Evolutionary conservation across 2,329 filamentous ascomycete species (phyloP).

Genomic region (Cercospora zeina): DNA sequence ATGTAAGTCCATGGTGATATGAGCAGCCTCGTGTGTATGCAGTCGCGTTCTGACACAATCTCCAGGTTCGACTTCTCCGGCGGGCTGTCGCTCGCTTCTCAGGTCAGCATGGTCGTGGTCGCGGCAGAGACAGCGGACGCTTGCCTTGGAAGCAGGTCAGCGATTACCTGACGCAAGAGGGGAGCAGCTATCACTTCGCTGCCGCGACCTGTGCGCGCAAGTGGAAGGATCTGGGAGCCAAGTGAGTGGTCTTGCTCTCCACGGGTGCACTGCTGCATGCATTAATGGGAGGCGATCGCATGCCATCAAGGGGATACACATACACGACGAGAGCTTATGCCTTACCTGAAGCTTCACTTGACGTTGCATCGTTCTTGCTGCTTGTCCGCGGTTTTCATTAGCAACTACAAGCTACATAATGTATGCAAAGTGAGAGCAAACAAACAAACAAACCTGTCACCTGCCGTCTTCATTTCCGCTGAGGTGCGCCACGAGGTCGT

Average conservation of each 20-base stretch:
- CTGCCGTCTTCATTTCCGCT: not conserved
- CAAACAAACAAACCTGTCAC: not conserved
- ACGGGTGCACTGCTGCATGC: not conserved
- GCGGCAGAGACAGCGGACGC: conserved; percentile 15
- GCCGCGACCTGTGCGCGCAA: conserved; percentile 64
- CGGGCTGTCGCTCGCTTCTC: conserved; percentile 28
- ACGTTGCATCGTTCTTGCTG: not conserved
- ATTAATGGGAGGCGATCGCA: not conserved
- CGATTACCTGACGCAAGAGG: conserved; percentile 54
- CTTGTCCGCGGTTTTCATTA: not conserved
- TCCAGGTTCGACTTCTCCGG: conserved; percentile 37
- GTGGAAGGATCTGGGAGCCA: conserved; percentile 51
- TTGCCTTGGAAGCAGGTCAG: conserved; percentile 62
- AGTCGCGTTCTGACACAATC: conserved; percentile 1
- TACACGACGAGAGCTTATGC: not conserved
- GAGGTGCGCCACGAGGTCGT: not conserved
- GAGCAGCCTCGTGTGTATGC: not conserved
- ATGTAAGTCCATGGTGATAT: conserved; percentile 56
- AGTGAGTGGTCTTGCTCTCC: not conserved
- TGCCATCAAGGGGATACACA: not conserved
- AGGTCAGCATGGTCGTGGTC: conserved; percentile 4
- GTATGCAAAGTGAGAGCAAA: not conserved
- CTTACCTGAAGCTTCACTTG: not conserved
- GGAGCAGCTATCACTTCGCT: conserved; percentile 61
- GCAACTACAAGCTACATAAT: conserved; percentile 1